Evolutionary conservation across 2,329 filamentous ascomycete genomes (phyloP).

Genomic region (Fusarium newnesense): DNA sequence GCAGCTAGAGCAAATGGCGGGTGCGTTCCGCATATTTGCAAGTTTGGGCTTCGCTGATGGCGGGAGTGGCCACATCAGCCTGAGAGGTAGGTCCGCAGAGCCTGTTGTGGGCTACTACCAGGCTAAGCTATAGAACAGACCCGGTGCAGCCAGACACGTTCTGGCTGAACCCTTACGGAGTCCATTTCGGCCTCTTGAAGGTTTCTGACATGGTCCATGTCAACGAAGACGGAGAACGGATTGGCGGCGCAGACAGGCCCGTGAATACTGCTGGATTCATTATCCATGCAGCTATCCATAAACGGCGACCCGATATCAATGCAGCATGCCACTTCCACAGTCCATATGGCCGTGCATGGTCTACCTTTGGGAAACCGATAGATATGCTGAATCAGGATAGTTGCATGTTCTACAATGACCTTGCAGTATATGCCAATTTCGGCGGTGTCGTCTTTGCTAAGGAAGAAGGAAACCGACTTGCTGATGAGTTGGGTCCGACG

Average conservation of each 20-base stretch:
- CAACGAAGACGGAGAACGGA: background rate
- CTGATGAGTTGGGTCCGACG: background rate
- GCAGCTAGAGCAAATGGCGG: background rate
- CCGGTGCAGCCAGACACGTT: background rate
- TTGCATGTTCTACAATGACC: background rate
- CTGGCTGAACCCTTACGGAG: background rate
- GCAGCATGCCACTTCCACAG: background rate
- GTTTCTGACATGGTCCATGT: background rate
- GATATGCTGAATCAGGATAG: background rate
- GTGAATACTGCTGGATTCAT: background rate
- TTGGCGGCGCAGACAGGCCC: background rate
- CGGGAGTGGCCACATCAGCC: background rate
- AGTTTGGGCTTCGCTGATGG: background rate
- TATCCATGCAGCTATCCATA: background rate
- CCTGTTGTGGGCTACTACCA: accelerated
- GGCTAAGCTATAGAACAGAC: background rate
- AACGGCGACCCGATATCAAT: background rate
- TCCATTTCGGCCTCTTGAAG: background rate
- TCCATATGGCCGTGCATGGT: background rate
- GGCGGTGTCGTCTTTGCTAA: background rate
- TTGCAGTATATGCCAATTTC: background rate
- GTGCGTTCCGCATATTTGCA: background rate
- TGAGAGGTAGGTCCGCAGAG: background rate
- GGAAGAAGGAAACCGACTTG: background rate
- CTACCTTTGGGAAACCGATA: background rate